Percentiles rank a stretch among this genome's conserved stretches.
Evolutionary conservation across 2,329 filamentous ascomycete genomes (phyloP).

Genomic region (Colletotrichum kahawae): DNA sequence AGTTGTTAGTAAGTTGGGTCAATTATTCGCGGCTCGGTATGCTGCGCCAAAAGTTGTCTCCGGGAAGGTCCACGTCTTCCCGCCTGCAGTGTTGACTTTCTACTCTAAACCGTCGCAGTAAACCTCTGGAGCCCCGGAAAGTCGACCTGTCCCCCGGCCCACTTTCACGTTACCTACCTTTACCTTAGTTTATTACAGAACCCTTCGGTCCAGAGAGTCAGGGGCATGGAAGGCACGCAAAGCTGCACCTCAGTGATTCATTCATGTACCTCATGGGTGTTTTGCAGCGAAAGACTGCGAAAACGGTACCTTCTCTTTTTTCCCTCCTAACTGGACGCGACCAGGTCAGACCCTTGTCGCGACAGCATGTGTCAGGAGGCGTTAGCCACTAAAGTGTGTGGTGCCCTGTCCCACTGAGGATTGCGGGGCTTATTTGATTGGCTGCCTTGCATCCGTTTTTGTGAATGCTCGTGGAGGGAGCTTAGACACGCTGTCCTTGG

Average conservation of each 20-base stretch:
- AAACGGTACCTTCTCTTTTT: slow-evolving; percentile 4
- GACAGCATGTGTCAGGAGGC: slow-evolving; percentile 37
- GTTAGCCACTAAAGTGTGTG: slow-evolving; percentile 19
- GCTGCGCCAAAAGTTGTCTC: background rate
- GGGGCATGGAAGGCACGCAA: background rate
- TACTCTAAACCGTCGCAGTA: background rate
- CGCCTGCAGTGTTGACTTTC: slow-evolving; percentile 18
- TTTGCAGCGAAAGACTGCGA: background rate
- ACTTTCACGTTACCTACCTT: background rate
- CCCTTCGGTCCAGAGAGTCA: background rate
- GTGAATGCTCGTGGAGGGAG: background rate
- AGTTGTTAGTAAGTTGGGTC: background rate
- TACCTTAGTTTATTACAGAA: background rate
- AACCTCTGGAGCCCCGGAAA: background rate
- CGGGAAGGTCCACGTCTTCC: background rate
- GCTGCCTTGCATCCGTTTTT: background rate
- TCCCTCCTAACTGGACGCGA: slow-evolving; percentile 19
- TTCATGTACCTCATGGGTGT: background rate
- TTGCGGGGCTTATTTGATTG: slow-evolving; percentile 19
- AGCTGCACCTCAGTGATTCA: background rate
- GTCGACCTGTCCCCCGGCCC: slow-evolving; percentile 9
- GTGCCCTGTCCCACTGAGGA: background rate
- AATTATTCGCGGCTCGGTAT: slow-evolving; percentile 2
- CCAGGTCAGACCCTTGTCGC: slow-evolving; percentile 34
- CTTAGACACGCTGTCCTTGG: slow-evolving; percentile 11